phyloP scores from a whole-genome alignment of 164 flowering plant species.

The Dillenia turbinata region DNA sequence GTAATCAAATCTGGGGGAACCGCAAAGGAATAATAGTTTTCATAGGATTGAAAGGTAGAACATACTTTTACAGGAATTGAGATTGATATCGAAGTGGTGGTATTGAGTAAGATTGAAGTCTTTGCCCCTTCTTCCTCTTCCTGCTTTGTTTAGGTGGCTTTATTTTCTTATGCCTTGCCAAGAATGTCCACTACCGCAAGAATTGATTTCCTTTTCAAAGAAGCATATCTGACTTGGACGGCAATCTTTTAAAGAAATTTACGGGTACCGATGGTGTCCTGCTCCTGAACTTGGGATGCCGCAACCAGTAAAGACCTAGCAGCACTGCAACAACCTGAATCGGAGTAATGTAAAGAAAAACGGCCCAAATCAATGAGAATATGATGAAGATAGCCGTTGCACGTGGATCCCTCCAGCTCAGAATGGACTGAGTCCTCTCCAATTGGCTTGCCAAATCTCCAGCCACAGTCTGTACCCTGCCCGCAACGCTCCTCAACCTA shows the following conservation, averaged over 20 bases:
- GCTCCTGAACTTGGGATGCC: conserved; percentile 76
- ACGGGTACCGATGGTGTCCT: conserved; percentile 76
- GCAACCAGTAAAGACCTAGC: conserved; percentile 53
- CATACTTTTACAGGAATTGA: not conserved
- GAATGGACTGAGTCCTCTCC: conserved; percentile 57
- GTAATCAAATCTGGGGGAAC: too few relatives aligned
- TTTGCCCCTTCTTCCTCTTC: conserved; percentile 1
- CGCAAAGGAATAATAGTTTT: conserved; percentile 5
- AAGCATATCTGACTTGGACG: conserved; percentile 69
- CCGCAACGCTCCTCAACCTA: conserved; percentile 62
- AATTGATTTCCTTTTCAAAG: conserved; percentile 24
- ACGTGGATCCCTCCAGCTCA: conserved; percentile 88
- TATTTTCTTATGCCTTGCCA: conserved; percentile 4
- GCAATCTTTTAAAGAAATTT: conserved; percentile 78
- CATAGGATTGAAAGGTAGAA: not conserved
- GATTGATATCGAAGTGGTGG: conserved; percentile 3
- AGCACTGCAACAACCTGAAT: conserved; percentile 63
- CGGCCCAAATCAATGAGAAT: conserved; percentile 51
- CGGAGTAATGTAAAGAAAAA: conserved; percentile 66
- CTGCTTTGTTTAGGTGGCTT: conserved; percentile 1
- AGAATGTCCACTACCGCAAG: not conserved
- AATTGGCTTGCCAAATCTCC: conserved; percentile 87
- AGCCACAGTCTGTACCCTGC: conserved; percentile 64
- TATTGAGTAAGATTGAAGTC: not conserved
- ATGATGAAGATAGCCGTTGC: conserved; percentile 68